phyloP scores from a whole-genome alignment of 345 rosid genomes.

The Punica granatum region DNA sequence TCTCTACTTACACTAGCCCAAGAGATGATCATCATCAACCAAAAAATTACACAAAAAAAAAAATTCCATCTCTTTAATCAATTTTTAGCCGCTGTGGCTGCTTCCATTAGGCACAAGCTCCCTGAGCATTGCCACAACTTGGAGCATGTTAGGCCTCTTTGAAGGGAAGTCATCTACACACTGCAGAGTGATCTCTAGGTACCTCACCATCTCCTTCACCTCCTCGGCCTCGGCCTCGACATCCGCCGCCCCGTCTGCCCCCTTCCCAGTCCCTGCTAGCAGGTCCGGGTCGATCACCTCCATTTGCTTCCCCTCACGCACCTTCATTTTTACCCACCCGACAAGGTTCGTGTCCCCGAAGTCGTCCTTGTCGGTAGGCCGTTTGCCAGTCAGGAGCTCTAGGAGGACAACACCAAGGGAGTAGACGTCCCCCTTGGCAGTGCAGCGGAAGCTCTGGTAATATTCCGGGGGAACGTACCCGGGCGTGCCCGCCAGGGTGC shows the following conservation, averaged over 20 bases:
- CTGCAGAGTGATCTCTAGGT: slow-evolving; percentile 67
- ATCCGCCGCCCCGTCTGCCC: slow-evolving; percentile 30
- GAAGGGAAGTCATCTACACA: slow-evolving; percentile 91
- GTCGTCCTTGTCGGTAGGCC: slow-evolving; percentile 94
- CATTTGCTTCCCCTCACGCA: slow-evolving; percentile 74
- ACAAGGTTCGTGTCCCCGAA: slow-evolving; percentile 97
- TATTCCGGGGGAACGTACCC: slow-evolving; percentile 96
- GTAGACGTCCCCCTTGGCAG: slow-evolving; percentile 90
- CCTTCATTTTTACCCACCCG: slow-evolving; percentile 94
- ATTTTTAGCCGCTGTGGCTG: slow-evolving; percentile 33
- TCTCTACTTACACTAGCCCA: not conserved
- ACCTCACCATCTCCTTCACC: slow-evolving; percentile 80
- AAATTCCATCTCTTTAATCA: not conserved
- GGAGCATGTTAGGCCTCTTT: slow-evolving; percentile 79
- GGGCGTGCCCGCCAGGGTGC: slow-evolving; percentile 94
- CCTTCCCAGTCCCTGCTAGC: slow-evolving; percentile 27
- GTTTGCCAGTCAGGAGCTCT: slow-evolving; percentile 81
- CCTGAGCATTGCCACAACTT: slow-evolving; percentile 77
- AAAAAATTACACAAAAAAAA: not conserved
- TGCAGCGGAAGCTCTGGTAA: slow-evolving; percentile 95
- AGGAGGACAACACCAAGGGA: slow-evolving; percentile 82
- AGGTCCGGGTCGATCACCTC: slow-evolving; percentile 86
- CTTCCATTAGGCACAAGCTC: slow-evolving; percentile 69
- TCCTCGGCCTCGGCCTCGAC: slow-evolving; percentile 35
- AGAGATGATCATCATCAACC: not conserved